Base-by-base conservation (phyloP, 2,329 filamentous ascomycete species). In the Aspergillus quadricinctus region DNA sequence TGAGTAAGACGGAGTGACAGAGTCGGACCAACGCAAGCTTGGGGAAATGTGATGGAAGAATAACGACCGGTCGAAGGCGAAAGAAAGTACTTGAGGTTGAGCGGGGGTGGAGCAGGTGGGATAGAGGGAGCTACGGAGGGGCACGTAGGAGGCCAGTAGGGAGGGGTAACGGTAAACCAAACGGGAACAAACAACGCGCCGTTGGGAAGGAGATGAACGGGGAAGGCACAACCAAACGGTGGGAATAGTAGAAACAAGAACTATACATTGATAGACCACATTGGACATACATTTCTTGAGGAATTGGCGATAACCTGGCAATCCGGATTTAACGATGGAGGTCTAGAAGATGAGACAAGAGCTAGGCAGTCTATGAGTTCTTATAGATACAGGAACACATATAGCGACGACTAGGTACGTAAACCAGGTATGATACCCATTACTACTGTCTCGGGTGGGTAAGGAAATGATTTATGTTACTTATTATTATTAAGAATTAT, bases 21-120 rank as follows among this genome's bases (percentile, higher is more conserved):
- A 37, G 17, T 17, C 6, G 5, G 5, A 37, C 14, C 31, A 35
- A 37, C 31, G 37, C 10, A 43, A 46, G 9, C 25, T 50, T 48
- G 46, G 27, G 41, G 19, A 11, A 45, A 5, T 48, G 51, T 40
- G 48, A 43, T 50, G 53, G 35, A 28, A 52, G 37, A 27, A 31
- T 31, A 45, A 48, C 28, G 51, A 56, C 41, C 43, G 41, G 50
- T 46, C n/a, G 52, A 52, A 46, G 11, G 50, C 6, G 49, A 48
- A 3, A 49, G 49, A 28, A 49, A 54, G 31, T 11, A 35, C 31
- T 17, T 35, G 31, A 35, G 31, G 31, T 35, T 14, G 54, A 43
- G 52, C 49, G 35, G 37, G 54, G 53, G 31, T 37, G 54, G 55
- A 50, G 31, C 21, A 54, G 50, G 56, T 37, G 52, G 54, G 51